These are phyloP conservation scores for Jatropha curcas DNA, from an alignment of 345 rosid species.

Conservation along the genomic window DNA sequence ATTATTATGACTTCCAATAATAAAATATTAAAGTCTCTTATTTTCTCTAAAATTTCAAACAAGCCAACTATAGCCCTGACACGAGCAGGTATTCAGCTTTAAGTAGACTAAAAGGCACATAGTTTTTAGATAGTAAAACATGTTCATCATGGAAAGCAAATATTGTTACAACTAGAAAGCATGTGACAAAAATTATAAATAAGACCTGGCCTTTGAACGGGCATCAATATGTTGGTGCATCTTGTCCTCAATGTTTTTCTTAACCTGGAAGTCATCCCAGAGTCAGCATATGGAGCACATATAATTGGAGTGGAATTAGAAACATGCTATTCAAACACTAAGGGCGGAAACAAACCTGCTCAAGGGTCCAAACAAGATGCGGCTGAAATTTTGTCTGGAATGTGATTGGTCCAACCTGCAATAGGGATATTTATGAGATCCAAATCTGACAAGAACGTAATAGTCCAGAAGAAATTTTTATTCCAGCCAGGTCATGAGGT, in stretches of 20 bases:
- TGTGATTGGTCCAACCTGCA: slow-evolving; percentile 80
- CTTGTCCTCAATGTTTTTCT: slow-evolving; percentile 26
- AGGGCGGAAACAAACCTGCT: slow-evolving; percentile 56
- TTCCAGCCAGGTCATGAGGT: no score
- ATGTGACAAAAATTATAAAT: neutral
- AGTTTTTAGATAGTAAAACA: neutral
- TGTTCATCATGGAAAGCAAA: neutral
- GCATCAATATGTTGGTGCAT: slow-evolving; percentile 57
- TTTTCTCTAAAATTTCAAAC: neutral
- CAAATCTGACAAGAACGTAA: neutral
- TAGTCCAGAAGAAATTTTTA: no score
- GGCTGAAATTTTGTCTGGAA: slow-evolving; percentile 83
- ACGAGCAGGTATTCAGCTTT: neutral
- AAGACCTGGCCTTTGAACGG: slow-evolving; percentile 83
- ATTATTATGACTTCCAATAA: neutral
- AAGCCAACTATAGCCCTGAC: neutral
- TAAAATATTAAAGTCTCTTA: no score
- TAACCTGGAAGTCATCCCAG: slow-evolving; percentile 54
- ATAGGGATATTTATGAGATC: slow-evolving; percentile 10
- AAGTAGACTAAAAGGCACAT: neutral
- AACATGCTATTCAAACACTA: neutral
- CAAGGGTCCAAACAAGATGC: slow-evolving; percentile 85
- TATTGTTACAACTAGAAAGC: neutral
- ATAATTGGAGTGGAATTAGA: neutral
- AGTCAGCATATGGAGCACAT: neutral